Conservation (phyloP, 2,329 filamentous ascomycete species). For the Lomentospora prolificans region DNA sequence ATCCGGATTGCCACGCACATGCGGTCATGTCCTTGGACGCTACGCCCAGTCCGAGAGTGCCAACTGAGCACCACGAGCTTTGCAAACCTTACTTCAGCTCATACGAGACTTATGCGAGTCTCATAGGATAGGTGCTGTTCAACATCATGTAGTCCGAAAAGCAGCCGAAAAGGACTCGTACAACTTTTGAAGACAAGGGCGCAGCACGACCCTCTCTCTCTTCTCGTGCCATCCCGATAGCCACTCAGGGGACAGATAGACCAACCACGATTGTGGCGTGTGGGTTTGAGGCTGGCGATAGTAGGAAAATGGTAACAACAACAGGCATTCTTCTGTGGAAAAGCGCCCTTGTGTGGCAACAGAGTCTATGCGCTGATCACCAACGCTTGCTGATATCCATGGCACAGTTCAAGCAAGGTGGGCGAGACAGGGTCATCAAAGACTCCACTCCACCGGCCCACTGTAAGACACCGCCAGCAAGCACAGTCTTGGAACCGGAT, state of each 20-base stretch:
- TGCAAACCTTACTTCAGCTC: neutral
- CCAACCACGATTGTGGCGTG: neutral
- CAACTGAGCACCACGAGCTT: no score
- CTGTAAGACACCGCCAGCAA: neutral
- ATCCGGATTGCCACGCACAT: no score
- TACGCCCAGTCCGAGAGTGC: no score
- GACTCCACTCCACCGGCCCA: neutral
- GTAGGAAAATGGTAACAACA: neutral
- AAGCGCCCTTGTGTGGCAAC: no score
- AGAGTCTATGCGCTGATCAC: neutral
- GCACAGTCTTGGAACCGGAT: no score
- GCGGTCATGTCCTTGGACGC: no score
- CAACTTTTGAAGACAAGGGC: neutral
- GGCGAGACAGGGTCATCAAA: neutral
- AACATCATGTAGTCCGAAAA: neutral
- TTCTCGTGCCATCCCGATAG: neutral
- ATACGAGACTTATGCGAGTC: neutral
- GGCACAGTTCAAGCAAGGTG: neutral
- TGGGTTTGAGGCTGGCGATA: neutral
- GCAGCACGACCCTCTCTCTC: neutral
- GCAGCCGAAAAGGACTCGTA: neutral
- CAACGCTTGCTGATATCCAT: neutral
- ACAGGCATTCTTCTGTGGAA: no score
- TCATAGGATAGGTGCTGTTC: neutral
- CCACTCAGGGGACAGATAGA: neutral